phyloP scores from a whole-genome alignment of 208 protist species.

The Balamuthia mandrillaris region DNA sequence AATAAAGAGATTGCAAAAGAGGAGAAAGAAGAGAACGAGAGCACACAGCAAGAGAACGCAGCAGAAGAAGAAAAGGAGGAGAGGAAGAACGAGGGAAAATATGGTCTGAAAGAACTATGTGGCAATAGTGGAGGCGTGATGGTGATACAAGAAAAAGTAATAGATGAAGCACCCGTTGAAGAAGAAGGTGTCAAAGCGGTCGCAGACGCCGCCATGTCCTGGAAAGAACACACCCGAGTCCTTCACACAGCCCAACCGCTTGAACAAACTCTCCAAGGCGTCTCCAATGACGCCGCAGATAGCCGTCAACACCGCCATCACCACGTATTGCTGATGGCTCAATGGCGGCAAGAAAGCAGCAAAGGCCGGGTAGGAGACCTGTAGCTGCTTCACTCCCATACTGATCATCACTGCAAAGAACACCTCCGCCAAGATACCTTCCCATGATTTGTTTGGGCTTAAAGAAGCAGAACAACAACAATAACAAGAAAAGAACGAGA shows the following conservation, averaged over 20 bases:
- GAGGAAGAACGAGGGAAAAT: no score
- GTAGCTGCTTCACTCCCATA: not conserved
- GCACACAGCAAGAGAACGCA: no score
- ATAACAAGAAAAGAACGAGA: not conserved
- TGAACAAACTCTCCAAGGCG: constrained; percentile 13
- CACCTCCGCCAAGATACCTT: constrained; percentile 4
- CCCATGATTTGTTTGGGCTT: constrained; percentile 14
- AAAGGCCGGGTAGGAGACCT: not conserved
- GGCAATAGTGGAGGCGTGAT: no score
- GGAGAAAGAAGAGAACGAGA: no score
- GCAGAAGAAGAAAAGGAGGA: no score
- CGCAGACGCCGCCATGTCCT: constrained; percentile 20
- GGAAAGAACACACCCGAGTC: constrained; percentile 32
- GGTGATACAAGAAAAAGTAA: not conserved
- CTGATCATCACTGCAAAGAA: not conserved
- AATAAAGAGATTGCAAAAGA: no score
- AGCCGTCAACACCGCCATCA: not conserved
- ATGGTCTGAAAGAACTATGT: no score
- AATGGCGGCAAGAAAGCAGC: not conserved
- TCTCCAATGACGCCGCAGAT: constrained; percentile 5
- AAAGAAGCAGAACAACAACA: not conserved
- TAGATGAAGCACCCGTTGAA: not conserved
- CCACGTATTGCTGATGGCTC: not conserved
- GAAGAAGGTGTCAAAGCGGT: constrained; percentile 31
- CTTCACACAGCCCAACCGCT: constrained; percentile 5